A percentile compares a stretch with the other conserved stretches of the same genome.
phyloP scores from a whole-genome alignment of 345 rosid species.

The Arabidopsis suecica region DNA sequence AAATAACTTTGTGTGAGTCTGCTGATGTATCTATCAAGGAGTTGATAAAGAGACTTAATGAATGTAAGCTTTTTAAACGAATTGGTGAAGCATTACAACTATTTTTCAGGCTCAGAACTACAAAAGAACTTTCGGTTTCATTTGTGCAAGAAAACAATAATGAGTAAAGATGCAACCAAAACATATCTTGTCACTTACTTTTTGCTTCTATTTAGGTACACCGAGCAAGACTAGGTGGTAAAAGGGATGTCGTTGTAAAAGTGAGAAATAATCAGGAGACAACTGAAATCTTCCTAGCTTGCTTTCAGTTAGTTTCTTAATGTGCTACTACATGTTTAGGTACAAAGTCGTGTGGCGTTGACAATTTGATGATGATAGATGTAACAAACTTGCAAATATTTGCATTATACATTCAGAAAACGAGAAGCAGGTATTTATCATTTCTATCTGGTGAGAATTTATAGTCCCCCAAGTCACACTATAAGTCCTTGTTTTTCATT shows the following conservation, averaged over 20 bases:
- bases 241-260: slow-evolving; percentile 77
- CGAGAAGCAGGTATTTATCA: slow-evolving; percentile 81
- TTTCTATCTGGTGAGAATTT: slow-evolving; percentile 2
- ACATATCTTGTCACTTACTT: not conserved
- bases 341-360: slow-evolving; percentile 92
- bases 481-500: slow-evolving; percentile 7
- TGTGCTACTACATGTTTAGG: slow-evolving; percentile 53
- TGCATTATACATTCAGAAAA: slow-evolving; percentile 90
- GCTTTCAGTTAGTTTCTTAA: slow-evolving; percentile 33
- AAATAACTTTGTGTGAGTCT: too few species aligned
- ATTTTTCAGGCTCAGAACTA: too few species aligned
- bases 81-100: too few species aligned
- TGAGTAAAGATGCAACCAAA: too few species aligned
- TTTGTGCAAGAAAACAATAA: too few species aligned
- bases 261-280: slow-evolving; percentile 48
- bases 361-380: slow-evolving; percentile 92
- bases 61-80: too few species aligned
- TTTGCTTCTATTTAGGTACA: slow-evolving; percentile 65
- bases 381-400: slow-evolving; percentile 88
- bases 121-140: too few species aligned
- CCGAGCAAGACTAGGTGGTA: slow-evolving; percentile 76
- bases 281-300: slow-evolving; percentile 18
- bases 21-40: too few species aligned
- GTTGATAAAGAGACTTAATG: too few species aligned
- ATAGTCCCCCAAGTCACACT: not conserved